Evolutionary conservation across 1,284 basidiomycete species (phyloP), one percentile per base, ranked within the genome.

Genomic region (Moesziomyces sp.): DNA sequence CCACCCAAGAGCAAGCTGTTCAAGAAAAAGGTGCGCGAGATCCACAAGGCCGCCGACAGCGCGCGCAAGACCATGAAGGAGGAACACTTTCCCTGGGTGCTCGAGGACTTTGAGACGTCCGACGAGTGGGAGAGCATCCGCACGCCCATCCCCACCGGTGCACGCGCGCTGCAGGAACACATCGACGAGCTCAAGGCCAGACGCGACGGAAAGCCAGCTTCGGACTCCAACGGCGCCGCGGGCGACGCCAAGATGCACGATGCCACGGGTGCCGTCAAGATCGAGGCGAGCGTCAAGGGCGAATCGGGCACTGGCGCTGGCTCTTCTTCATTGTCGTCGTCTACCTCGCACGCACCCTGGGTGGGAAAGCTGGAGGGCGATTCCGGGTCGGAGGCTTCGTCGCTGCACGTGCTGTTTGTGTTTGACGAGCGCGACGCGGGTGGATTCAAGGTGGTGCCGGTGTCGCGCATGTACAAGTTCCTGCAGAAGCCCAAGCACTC

Each of bases 281-380:
- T 26, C 4, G 66, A 74, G 40, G 18, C 52, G 5, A 52, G 55
- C 6, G 30, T 70, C 58, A 74, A 74, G 59, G 46, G 57, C 46
- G 72, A 74, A 26, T 52, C 57, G 1, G 52, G 58, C 40, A 48
- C 58, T 6, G 35, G 11, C 35, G 34, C 56, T 2, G 44, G 62
- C 30, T 44, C 58, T 40, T 45, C 35, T 1, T 52, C 74, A 5
- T 57, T 73, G 6, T 35, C 76, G 2, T 35, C 45, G 11, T 45
- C 55, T 24, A 56, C 69, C 5, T 66, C 73, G 26, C 79, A 83
- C 51, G 78, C 81, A 48, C 82, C 82, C 10, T 84, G 82, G 82
- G 71, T 84, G 46, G 82, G 82, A 18, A 83, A 82, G 66, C 74
- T 84, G 5, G 82, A 84, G 35, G 82, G 82, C 24, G 82, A 82